Base-by-base conservation (phyloP, 2,329 filamentous ascomycete genomes). In the Phaeosphaeria sp. region DNA sequence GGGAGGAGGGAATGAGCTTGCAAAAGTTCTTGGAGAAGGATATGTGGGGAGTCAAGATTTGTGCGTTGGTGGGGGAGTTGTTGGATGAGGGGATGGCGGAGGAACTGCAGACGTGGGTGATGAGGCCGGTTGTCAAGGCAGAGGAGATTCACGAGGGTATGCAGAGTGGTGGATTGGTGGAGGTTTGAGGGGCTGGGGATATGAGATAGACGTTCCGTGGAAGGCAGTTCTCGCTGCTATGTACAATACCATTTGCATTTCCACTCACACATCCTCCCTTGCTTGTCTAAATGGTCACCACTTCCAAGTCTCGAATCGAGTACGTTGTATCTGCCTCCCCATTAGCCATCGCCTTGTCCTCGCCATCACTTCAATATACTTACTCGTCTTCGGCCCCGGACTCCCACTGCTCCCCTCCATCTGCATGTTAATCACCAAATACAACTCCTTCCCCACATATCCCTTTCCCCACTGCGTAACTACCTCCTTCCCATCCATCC, bases 401-500 rank as follows among this genome's bases (percentile, higher is more conserved):
- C 42, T 56, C 4, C 67, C 68, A 48, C 69, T 72, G 30, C 62
- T 67, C 5, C 72, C 72, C 50, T 74, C 71, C 72, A 75, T 75
- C 61, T 75, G 72, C 25, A 74, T 47, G 58, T 75, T 71, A 48
- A 75, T 72, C 13, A 75, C 64, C 66, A 75, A 55, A 55, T 66
- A 75, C 33, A 75, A 51, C 20, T 63, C 62, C 55, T 68, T 68
- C 3, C 82, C 83, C 6, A 84, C 77, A 66, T 81, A 85, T 0
- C 77, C 80, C 17, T 74, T 78, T 1, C 83, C 85, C 43, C 80
- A 78, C 67, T 87, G 84, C 2, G 80, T 84, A 21, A 81, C 78
- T 7, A 85, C 68, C 39, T 82, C 71, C 25, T 65, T 67, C 3
- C 79, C 84, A 65, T 87, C 82, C 73, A 87, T 76, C 64, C 81